These are phyloP conservation scores for Mortierella alpina DNA, from an alignment of 192 early-diverging fungal genomes.

Conservation along the genomic window DNA sequence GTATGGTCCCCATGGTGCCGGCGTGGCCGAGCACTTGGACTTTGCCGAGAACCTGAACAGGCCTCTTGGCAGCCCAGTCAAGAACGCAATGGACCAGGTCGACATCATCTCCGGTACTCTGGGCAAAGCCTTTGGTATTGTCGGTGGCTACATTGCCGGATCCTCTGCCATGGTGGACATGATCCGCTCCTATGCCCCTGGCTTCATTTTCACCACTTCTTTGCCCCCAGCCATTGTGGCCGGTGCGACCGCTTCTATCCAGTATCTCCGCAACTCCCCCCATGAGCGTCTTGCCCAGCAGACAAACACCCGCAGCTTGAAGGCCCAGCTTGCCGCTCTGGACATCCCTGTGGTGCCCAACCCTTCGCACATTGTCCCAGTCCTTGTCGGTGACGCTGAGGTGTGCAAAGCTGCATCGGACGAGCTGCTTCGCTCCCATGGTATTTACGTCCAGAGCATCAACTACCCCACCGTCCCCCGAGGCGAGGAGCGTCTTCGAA, in stretches of 20 bases:
- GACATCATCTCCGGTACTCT: constrained; percentile 97
- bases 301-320: constrained; percentile 90
- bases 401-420: constrained; percentile 93
- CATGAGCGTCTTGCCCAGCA: constrained; percentile 94
- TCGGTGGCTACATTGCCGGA: constrained; percentile 96
- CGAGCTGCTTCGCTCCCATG: constrained; percentile 88
- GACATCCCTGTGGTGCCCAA: constrained; percentile 98
- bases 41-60: constrained; percentile 72
- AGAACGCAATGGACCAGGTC: constrained; percentile 83
- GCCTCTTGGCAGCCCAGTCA: constrained; percentile 54
- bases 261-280: constrained; percentile 88
- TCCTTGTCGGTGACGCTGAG: constrained; percentile 97
- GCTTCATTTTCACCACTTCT: constrained; percentile 99
- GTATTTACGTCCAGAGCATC: constrained; percentile 98
- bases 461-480: constrained; percentile 97
- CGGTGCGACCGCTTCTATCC: constrained; percentile 92
- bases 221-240: constrained; percentile 92
- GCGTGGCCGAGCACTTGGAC: constrained; percentile 95
- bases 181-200: constrained; percentile 97
- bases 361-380: constrained; percentile 99
- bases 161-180: constrained; percentile 91
- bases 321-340: constrained; percentile 78
- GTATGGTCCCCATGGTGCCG: constrained; percentile 93
- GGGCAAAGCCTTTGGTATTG: constrained; percentile 97
- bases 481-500: constrained; percentile 96